Conservation (phyloP, 2,329 filamentous ascomycete species). For the Fusarium miscanthi region DNA sequence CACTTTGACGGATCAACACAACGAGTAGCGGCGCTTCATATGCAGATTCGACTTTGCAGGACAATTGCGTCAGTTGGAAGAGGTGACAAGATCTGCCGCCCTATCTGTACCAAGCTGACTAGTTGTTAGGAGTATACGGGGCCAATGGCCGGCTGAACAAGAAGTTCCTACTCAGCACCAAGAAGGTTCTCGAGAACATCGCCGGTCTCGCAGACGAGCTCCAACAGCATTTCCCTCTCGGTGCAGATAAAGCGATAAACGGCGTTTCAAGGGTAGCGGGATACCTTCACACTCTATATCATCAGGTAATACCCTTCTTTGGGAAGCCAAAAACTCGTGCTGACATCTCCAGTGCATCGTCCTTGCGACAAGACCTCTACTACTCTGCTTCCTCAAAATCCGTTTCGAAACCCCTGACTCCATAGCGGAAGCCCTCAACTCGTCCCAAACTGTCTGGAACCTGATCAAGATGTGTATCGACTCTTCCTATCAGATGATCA, state of each 20-base stretch:
- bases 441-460: conserved; percentile 50
- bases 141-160: conserved; percentile 46
- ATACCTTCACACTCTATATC: conserved; percentile 49
- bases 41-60: conserved; percentile 48
- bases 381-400: conserved; percentile 50
- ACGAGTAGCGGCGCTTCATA: conserved; percentile 45
- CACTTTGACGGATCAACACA: conserved; percentile 44
- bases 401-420: conserved; percentile 44
- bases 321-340: fast-evolving
- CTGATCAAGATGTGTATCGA: conserved; percentile 51
- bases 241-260: conserved; percentile 47
- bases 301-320: conserved; percentile 35
- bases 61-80: conserved; percentile 48
- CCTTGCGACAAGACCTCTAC: conserved; percentile 47
- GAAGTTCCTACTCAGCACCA: conserved; percentile 48
- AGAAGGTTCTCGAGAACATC: conserved; percentile 45
- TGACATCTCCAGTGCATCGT: conserved; percentile 45
- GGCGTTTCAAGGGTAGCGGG: conserved; percentile 48
- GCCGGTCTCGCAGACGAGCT: conserved; percentile 48
- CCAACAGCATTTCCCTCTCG: conserved; percentile 45
- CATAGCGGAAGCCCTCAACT: conserved; percentile 51
- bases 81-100: conserved; percentile 17
- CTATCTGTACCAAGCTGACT: not conserved
- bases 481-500: conserved; percentile 48
- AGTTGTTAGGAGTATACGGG: conserved; percentile 44